These are phyloP conservation scores for Entonaema liquescens DNA, from an alignment of 495 filamentous ascomycete genomes.

Conservation along the genomic window DNA sequence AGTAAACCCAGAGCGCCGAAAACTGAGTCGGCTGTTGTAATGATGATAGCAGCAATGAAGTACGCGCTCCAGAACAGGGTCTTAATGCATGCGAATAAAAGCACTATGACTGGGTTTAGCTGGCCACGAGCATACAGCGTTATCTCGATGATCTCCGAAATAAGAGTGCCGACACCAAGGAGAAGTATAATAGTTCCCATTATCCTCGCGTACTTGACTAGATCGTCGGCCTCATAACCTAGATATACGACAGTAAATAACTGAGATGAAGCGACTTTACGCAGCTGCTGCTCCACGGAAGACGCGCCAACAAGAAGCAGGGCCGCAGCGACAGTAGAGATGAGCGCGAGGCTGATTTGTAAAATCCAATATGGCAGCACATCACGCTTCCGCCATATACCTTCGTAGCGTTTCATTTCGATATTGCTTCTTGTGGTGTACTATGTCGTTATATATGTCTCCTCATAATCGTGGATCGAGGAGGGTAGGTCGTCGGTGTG, in stretches of 20 bases:
- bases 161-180: background rate
- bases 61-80: background rate
- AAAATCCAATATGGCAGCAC: constrained; percentile 14
- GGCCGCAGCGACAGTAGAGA: constrained; percentile 1
- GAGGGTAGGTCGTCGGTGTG: background rate
- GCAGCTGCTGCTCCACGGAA: background rate
- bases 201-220: background rate
- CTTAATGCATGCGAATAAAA: background rate
- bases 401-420: constrained; percentile 12
- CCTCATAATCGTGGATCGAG: background rate
- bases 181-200: background rate
- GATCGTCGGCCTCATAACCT: background rate
- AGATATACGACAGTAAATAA: background rate
- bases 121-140: background rate
- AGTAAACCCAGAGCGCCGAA: background rate
- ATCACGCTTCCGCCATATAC: constrained; percentile 21
- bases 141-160: background rate
- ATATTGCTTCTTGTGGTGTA: background rate
- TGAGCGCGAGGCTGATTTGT: background rate
- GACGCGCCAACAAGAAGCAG: constrained; percentile 8
- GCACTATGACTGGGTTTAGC: background rate
- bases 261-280: background rate
- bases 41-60: background rate
- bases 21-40: background rate
- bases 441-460: background rate